Evolutionary conservation across 306 rosid species (phyloP).

Genomic region (Hippophae rhamnoides): DNA sequence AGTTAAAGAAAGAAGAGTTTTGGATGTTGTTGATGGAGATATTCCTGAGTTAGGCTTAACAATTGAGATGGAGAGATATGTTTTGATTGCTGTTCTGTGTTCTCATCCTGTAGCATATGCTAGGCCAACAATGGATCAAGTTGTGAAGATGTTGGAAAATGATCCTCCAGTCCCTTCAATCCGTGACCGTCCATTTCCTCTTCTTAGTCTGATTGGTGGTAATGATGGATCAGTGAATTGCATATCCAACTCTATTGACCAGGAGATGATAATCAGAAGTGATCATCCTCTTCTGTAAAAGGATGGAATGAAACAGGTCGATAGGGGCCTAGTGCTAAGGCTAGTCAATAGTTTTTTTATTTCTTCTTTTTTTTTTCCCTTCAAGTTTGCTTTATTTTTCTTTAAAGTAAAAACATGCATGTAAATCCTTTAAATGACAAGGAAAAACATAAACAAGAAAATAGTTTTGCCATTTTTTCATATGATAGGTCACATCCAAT

Average conservation of each 20-base stretch:
- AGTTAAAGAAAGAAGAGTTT: constrained; percentile 16
- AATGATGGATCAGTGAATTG: background rate
- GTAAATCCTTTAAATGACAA: too few relatives aligned
- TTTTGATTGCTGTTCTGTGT: constrained; percentile 19
- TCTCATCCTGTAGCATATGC: constrained; percentile 20
- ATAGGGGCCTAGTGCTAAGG: background rate
- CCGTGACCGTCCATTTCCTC: constrained; percentile 9
- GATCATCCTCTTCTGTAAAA: background rate
- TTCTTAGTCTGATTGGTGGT: background rate
- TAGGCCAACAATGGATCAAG: constrained; percentile 29
- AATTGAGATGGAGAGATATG: constrained; percentile 18
- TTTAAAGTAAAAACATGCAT: too few relatives aligned
- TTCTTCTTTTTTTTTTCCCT: too few relatives aligned
- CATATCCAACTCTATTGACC: background rate
- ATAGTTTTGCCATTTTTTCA: too few relatives aligned
- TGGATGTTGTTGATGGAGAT: constrained; percentile 10
- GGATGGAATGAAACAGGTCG: background rate
- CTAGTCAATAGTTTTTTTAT: too few relatives aligned
- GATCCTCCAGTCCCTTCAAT: constrained; percentile 9
- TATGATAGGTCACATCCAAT: too few relatives aligned
- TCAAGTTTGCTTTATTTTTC: too few relatives aligned
- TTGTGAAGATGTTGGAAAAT: constrained; percentile 21
- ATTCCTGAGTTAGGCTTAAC: constrained; percentile 14
- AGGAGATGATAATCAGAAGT: background rate
- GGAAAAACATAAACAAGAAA: too few relatives aligned